Evolutionary conservation across 116 monocot species (phyloP).

Genomic region (Dioscorea cayenensis): DNA sequence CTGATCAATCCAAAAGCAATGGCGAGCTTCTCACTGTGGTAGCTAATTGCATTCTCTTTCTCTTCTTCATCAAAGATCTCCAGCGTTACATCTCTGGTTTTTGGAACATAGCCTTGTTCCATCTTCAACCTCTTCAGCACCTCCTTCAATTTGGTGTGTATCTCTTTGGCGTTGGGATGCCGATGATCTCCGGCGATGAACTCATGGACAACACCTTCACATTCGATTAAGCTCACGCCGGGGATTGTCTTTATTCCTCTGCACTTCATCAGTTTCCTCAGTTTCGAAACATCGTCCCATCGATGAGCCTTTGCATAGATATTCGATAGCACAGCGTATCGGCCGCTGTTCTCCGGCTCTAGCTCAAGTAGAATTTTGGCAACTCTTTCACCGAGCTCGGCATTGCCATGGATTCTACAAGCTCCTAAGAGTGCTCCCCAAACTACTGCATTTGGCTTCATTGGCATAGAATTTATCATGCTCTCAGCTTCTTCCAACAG

Average conservation of each 20-base stretch:
- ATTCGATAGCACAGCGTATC: slow-evolving; percentile 16
- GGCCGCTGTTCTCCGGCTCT: slow-evolving; percentile 8
- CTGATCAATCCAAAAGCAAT: slow-evolving; percentile 14
- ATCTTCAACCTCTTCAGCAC: not conserved
- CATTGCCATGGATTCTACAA: slow-evolving; percentile 10
- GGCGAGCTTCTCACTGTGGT: slow-evolving; percentile 18
- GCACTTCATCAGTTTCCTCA: slow-evolving; percentile 25
- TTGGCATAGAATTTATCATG: not conserved
- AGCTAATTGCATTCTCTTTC: slow-evolving; percentile 14
- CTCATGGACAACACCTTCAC: slow-evolving; percentile 4
- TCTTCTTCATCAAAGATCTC: slow-evolving; percentile 15
- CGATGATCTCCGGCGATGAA: slow-evolving; percentile 7
- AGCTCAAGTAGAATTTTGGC: slow-evolving; percentile 4
- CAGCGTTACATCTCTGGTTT: slow-evolving; percentile 3
- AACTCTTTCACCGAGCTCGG: slow-evolving; percentile 2
- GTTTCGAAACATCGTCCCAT: slow-evolving; percentile 16
- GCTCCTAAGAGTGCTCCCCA: slow-evolving; percentile 23
- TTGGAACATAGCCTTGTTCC: slow-evolving; percentile 5
- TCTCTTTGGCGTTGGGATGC: slow-evolving; percentile 2
- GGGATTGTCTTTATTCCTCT: not conserved
- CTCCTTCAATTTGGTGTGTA: slow-evolving; percentile 2
- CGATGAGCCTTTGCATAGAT: slow-evolving; percentile 18
- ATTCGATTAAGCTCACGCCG: slow-evolving; percentile 6
- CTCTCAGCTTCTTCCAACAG: slow-evolving; percentile 6
- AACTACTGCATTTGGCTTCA: slow-evolving; percentile 4